Conservation (phyloP, 495 filamentous ascomycete species). For the Parathielavia hyrcaniae region DNA sequence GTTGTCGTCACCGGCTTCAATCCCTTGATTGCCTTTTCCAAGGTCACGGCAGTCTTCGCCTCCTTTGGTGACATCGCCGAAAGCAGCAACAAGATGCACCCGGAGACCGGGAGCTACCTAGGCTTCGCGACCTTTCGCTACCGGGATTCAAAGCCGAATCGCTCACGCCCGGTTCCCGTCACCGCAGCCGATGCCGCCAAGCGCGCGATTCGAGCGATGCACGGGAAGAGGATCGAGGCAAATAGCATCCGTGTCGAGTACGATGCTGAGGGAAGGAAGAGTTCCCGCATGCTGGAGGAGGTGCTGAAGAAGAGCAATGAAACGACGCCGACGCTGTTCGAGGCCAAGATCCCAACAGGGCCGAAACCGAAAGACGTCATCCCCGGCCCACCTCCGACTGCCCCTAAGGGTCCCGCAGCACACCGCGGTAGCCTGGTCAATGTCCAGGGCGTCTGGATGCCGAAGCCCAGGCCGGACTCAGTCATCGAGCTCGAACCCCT, state of each 20-base stretch:
- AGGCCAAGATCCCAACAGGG: constrained; percentile 36
- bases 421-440: constrained; percentile 39
- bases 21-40: constrained; percentile 71
- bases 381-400: constrained; percentile 65
- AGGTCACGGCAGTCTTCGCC: constrained; percentile 73
- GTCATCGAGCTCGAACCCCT: constrained; percentile 46
- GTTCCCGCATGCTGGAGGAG: constrained; percentile 63
- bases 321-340: constrained; percentile 31
- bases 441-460: constrained; percentile 22
- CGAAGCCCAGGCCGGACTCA: constrained; percentile 24
- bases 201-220: constrained; percentile 64
- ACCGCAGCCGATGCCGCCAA: constrained; percentile 72
- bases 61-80: constrained; percentile 84
- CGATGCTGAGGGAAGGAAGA: constrained; percentile 79
- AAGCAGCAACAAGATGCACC: constrained; percentile 85
- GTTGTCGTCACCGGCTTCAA: constrained; percentile 92
- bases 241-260: constrained; percentile 71
- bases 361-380: constrained; percentile 38
- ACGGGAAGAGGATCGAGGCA: constrained; percentile 63
- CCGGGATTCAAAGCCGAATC: constrained; percentile 57
- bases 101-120: constrained; percentile 83
- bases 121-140: constrained; percentile 89
- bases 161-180: constrained; percentile 43
- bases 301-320: constrained; percentile 62
- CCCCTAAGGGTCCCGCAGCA: constrained; percentile 79